phyloP scores from a whole-genome alignment of 1,139 yeast species.

The Saccharomycopsis hybrid region DNA sequence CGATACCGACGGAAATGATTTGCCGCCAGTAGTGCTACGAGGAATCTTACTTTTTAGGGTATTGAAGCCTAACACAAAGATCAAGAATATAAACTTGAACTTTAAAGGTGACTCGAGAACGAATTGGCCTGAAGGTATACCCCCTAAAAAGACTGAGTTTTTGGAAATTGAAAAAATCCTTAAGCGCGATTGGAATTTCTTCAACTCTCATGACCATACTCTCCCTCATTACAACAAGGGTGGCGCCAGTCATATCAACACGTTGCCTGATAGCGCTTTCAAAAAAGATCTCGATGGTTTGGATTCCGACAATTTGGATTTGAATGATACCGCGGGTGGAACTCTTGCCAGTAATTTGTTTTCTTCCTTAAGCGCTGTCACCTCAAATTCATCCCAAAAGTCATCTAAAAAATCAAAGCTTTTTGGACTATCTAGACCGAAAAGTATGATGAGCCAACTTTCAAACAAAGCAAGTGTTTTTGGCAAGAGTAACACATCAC shows the following conservation, averaged over 20 bases:
- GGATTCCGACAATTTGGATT: slow-evolving; percentile 18
- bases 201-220: slow-evolving; percentile 34
- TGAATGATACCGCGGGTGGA: slow-evolving; percentile 8
- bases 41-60: slow-evolving; percentile 74
- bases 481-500: not conserved
- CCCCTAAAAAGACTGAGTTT: slow-evolving; percentile 71
- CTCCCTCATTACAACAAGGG: slow-evolving; percentile 20
- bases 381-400: slow-evolving; percentile 3
- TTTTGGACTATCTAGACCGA: slow-evolving; percentile 3
- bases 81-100: slow-evolving; percentile 59
- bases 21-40: slow-evolving; percentile 78
- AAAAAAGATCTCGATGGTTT: slow-evolving; percentile 10
- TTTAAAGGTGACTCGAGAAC: slow-evolving; percentile 75
- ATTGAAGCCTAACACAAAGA: slow-evolving; percentile 58
- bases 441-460: not conserved
- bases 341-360: slow-evolving; percentile 2
- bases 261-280: slow-evolving; percentile 18
- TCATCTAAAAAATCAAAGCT: slow-evolving; percentile 7
- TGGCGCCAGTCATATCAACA: slow-evolving; percentile 27
- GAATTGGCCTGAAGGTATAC: slow-evolving; percentile 99
- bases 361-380: slow-evolving; percentile 15
- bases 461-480: not conserved
- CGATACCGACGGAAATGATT: slow-evolving; percentile 29
- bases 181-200: slow-evolving; percentile 91
- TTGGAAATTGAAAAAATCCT: slow-evolving; percentile 60